These are phyloP conservation scores for Brassica balearica DNA, from an alignment of 441 rosid genomes.

Conservation along the genomic window DNA sequence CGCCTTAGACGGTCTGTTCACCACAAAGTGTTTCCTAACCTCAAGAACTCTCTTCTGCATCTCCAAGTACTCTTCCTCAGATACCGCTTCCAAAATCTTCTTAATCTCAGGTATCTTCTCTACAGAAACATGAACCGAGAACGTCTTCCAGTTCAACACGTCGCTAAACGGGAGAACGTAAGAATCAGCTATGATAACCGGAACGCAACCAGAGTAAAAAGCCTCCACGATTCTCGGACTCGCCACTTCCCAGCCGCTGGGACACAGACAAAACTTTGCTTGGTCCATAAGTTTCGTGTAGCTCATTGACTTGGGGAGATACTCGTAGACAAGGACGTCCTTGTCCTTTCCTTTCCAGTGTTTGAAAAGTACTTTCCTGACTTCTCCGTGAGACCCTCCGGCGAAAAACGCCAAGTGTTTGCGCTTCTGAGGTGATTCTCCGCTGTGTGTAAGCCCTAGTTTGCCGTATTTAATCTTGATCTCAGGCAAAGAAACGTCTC, in stretches of 20 bases:
- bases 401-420: slow-evolving; percentile 73
- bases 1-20: slow-evolving; percentile 72
- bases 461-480: slow-evolving; percentile 44
- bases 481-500: slow-evolving; percentile 81
- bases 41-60: slow-evolving; percentile 58
- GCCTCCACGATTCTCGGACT: slow-evolving; percentile 80
- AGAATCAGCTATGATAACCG: slow-evolving; percentile 66
- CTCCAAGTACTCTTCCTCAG: slow-evolving; percentile 49
- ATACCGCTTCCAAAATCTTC: slow-evolving; percentile 53
- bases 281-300: slow-evolving; percentile 62
- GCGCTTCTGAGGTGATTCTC: slow-evolving; percentile 48
- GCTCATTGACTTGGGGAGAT: slow-evolving; percentile 64
- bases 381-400: slow-evolving; percentile 67
- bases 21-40: slow-evolving; percentile 68
- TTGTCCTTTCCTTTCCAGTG: slow-evolving; percentile 67
- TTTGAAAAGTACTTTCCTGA: slow-evolving; percentile 54
- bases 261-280: slow-evolving; percentile 76
- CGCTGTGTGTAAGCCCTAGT: slow-evolving; percentile 39
- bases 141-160: slow-evolving; percentile 68
- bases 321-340: slow-evolving; percentile 55
- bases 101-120: slow-evolving; percentile 62
- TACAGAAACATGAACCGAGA: slow-evolving; percentile 64
- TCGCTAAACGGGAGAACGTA: slow-evolving; percentile 76
- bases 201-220: slow-evolving; percentile 66
- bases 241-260: slow-evolving; percentile 85